Percentiles rank a stretch among this genome's conserved stretches.
Conservation (phyloP, 148 eudicot genomes). For the Rhododendron simsii region DNA sequence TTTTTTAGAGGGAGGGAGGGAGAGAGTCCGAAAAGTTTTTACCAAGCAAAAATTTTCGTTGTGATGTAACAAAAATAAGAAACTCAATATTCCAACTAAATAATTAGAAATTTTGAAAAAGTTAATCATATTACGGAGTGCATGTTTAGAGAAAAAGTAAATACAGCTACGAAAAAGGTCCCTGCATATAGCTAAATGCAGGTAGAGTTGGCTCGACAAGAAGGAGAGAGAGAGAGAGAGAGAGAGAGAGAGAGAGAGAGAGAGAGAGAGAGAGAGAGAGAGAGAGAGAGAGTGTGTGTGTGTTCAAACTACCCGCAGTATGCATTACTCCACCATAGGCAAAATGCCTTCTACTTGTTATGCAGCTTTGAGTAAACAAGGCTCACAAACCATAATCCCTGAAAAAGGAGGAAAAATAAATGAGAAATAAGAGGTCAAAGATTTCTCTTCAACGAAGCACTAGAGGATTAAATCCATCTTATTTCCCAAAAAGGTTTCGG, state of each 20-base stretch:
- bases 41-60: background rate
- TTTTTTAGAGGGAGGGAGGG: background rate
- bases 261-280: too few species aligned
- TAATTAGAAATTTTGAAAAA: background rate
- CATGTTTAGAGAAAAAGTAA: background rate
- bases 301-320: background rate
- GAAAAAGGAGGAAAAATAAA: background rate
- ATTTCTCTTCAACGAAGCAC: background rate
- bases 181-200: background rate
- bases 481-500: too few species aligned
- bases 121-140: background rate
- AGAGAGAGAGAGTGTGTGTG: too few species aligned
- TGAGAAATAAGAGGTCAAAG: background rate
- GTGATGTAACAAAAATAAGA: background rate
- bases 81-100: background rate
- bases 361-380: background rate
- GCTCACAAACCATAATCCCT: background rate
- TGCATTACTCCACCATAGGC: background rate
- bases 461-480: too few species aligned
- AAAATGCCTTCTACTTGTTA: background rate
- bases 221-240: too few species aligned
- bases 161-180: background rate
- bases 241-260: too few species aligned
- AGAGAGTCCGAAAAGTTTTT: background rate
- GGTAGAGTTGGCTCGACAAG: background rate